phyloP scores from a whole-genome alignment of 2,329 filamentous ascomycete genomes.

The Aspergillus pseudonomiae region DNA sequence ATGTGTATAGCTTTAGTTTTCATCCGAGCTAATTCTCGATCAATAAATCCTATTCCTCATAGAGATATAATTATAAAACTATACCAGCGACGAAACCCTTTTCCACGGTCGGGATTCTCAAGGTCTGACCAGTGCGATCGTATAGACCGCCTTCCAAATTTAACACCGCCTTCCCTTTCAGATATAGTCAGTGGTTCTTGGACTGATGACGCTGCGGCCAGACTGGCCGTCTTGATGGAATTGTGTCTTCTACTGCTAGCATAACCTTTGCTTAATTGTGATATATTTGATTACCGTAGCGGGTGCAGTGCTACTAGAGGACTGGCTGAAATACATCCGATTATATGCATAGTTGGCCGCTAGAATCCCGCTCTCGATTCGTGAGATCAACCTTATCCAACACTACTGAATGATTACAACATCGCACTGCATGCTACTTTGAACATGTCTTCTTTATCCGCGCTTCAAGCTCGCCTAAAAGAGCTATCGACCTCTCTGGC shows the following conservation, averaged over 20 bases:
- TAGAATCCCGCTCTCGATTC: neutral
- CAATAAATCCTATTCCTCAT: neutral
- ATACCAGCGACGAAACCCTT: neutral
- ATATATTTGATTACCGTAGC: neutral
- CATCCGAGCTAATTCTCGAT: neutral
- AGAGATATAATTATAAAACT: neutral
- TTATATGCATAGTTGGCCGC: neutral
- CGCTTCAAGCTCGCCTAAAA: conserved; percentile 53
- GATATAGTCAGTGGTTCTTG: neutral
- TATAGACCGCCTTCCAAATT: neutral
- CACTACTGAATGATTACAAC: neutral
- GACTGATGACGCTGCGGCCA: conserved; percentile 32
- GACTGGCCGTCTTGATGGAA: conserved; percentile 13
- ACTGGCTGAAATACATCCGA: neutral
- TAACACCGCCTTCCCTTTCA: neutral
- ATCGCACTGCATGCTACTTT: neutral
- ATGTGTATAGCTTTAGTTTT: neutral
- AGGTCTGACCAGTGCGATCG: neutral
- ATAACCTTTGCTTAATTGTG: neutral
- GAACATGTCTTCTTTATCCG: conserved; percentile 34
- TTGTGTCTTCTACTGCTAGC: conserved; percentile 3
- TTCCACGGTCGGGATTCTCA: neutral
- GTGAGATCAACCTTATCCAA: neutral
- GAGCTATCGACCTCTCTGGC: conserved; percentile 58
- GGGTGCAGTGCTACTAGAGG: too few relatives aligned